phyloP scores from a whole-genome alignment of 23 red algal genomes.

The Gracilaria gracilis region DNA sequence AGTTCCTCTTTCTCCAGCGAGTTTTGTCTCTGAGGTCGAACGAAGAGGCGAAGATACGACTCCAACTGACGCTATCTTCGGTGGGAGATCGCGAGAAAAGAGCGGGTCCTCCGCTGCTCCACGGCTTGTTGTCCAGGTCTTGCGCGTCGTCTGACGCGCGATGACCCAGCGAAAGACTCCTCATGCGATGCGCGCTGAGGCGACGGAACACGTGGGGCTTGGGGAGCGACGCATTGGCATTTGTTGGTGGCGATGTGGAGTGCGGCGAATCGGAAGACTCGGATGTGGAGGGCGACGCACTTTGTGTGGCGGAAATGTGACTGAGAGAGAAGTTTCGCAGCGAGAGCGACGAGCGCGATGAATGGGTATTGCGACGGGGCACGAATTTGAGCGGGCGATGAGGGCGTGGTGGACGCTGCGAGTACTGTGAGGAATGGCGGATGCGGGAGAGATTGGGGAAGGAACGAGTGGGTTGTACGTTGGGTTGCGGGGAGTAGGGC shows the following conservation, averaged over 20 bases:
- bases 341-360: constrained; percentile 3
- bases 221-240: not conserved
- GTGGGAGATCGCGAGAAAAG: constrained; percentile 42
- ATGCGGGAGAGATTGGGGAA: constrained; percentile 24
- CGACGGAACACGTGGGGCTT: constrained; percentile 25
- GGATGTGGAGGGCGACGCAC: not conserved
- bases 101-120: constrained; percentile 41
- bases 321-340: constrained; percentile 5
- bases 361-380: constrained; percentile 20
- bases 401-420: not conserved
- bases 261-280: not conserved
- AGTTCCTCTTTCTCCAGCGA: constrained; percentile 50
- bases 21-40: constrained; percentile 18
- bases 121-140: constrained; percentile 6
- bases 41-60: constrained; percentile 14
- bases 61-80: constrained; percentile 42
- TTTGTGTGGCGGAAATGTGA: not conserved
- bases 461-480: constrained; percentile 17
- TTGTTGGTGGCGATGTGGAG: not conserved
- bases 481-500: not conserved
- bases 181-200: constrained; percentile 40
- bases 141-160: not conserved
- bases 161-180: constrained; percentile 30
- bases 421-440: not conserved
- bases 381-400: constrained; percentile 17